Conservation (phyloP, 768 basidiomycete species). For the Xerocomus brunneocitrinus region DNA sequence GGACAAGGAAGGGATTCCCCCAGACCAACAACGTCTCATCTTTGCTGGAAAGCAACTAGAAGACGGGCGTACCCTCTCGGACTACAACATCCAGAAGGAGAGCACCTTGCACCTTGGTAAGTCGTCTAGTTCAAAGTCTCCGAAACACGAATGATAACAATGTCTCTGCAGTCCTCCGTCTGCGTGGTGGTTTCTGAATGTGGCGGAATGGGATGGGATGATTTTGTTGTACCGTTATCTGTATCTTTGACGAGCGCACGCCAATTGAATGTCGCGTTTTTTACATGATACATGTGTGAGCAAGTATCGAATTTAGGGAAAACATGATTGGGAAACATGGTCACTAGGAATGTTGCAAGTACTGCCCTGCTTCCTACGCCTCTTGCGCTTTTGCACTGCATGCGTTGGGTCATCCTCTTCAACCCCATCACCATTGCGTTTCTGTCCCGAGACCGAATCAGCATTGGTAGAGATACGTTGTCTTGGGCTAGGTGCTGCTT, state of each 20-base stretch:
- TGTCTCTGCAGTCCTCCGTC: constrained; percentile 52
- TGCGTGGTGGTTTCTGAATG: constrained; percentile 67
- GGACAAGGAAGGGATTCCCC: constrained; percentile 78
- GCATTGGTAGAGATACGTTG: neutral
- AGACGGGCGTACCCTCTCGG: constrained; percentile 72
- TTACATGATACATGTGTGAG: neutral
- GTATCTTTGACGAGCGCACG: neutral
- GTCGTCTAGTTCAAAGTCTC: constrained; percentile 2
- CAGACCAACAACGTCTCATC: constrained; percentile 75
- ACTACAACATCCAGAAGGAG: constrained; percentile 77
- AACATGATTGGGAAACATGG: neutral
- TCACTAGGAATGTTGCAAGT: neutral
- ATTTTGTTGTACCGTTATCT: neutral
- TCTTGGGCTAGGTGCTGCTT: constrained; percentile 36
- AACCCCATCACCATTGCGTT: constrained; percentile 11
- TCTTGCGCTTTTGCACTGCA: constrained; percentile 19
- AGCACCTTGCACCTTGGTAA: constrained; percentile 58
- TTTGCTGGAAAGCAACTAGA: constrained; percentile 79
- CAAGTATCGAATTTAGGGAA: neutral
- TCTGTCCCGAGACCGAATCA: constrained; percentile 7
- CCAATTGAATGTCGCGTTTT: neutral
- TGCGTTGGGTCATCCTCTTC: neutral
- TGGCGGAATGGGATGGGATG: neutral
- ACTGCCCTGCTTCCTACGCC: constrained; percentile 14
- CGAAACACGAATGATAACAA: neutral